Percentiles rank a stretch among this genome's conserved stretches.
These are phyloP conservation scores for Xylaria sp. DNA, from an alignment of 2,329 filamentous ascomycete species.

Conservation along the genomic window DNA sequence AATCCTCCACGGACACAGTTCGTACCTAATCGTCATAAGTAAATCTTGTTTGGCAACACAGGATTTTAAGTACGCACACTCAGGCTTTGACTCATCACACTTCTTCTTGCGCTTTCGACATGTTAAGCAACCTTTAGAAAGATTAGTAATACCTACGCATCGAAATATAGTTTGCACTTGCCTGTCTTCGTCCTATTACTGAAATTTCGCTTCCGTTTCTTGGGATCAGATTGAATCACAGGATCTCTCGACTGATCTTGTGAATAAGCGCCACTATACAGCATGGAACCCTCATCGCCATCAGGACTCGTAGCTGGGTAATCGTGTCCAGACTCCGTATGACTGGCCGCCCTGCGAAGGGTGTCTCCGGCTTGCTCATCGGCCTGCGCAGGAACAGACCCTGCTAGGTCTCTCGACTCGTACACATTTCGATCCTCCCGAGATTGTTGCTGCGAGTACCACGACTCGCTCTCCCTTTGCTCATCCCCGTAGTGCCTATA, in stretches of 20 bases:
- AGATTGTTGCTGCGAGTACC: conserved; percentile 58
- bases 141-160: conserved; percentile 20
- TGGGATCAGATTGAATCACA: conserved; percentile 68
- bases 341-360: conserved; percentile 57
- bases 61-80: conserved; percentile 72
- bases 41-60: conserved; percentile 24
- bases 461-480: conserved; percentile 60
- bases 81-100: conserved; percentile 92
- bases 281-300: conserved; percentile 61
- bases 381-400: conserved; percentile 58
- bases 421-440: conserved; percentile 61
- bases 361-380: conserved; percentile 63
- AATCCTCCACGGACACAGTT: conserved; percentile 94
- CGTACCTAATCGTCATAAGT: conserved; percentile 66
- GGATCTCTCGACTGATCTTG: conserved; percentile 60
- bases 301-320: conserved; percentile 66
- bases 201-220: conserved; percentile 83
- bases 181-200: conserved; percentile 93
- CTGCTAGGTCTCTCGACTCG: conserved; percentile 60
- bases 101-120: conserved; percentile 96
- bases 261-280: conserved; percentile 57
- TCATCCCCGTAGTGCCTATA: conserved; percentile 60
- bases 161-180: conserved; percentile 33
- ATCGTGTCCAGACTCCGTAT: conserved; percentile 59
- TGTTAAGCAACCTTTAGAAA: conserved; percentile 73